Evolutionary conservation across 306 rosid genomes (phyloP), one percentile per base, ranked within the genome.

Genomic region (Prunus mira): DNA sequence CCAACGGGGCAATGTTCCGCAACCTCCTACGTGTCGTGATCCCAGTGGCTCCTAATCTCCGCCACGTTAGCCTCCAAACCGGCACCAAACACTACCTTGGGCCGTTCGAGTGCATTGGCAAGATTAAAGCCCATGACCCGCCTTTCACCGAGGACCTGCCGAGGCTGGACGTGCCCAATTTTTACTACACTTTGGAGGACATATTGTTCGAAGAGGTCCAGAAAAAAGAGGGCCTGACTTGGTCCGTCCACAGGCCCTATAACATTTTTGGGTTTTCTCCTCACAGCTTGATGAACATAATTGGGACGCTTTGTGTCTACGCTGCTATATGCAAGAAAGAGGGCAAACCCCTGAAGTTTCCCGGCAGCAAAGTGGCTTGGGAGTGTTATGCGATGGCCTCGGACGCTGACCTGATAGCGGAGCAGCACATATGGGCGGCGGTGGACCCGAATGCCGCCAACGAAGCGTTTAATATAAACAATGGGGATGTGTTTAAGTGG

Each of bases 401-500:
- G 7, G 96, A 91, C 72, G 90, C 89, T 0, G 91, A 90, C 85
- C 72, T 90, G 84, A 80, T 88, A 9, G 93, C 93, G 7, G 96
- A 89, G 86, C 96, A 91, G 64, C 93, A 91, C 1, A 87, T 91
- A 20, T 88, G 93, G 96, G 91, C 93, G 2, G 89, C 89, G 60
- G 93, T 91, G 70, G 96, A 91, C 56, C 91, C 87, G 1, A 61
- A 90, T 52, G 89, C 91, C 1, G 62, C 68, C 64, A 87, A 91
- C 71, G 93, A 91, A 47, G 91, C 89, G 0, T 91, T 91, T 25
- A 91, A 91, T 45, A 74, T 83, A 56, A 87, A 67, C 77, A 91
- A 88, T 1, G 93, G 93, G 9, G 90, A 91, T 57, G 88, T 89
- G 7, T 91, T 82, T 49, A 89, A 56, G 74, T 88, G 96, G 96